Evolutionary conservation across 208 protist species (phyloP).

Genomic region (Trichomonas tenax): DNA sequence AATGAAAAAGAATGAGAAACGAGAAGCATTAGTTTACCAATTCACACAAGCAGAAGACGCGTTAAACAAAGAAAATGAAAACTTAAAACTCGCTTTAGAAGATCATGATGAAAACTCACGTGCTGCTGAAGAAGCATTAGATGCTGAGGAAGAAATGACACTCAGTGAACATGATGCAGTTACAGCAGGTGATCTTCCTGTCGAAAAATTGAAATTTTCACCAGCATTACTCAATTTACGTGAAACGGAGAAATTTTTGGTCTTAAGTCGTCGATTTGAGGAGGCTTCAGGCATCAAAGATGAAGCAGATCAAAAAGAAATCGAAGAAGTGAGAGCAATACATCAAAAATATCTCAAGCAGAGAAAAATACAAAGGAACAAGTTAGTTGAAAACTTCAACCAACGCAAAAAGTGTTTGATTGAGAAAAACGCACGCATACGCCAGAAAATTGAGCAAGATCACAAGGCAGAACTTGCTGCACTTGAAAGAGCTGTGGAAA

Average conservation of each 20-base stretch:
- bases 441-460: background rate
- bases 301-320: background rate
- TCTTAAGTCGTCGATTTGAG: background rate
- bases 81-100: background rate
- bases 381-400: background rate
- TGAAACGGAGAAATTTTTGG: background rate
- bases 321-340: background rate
- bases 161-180: background rate
- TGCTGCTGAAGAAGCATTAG: background rate
- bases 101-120: background rate
- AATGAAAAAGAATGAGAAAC: background rate
- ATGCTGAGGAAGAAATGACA: background rate
- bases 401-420: background rate
- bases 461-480: background rate
- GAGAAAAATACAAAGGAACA: background rate
- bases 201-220: background rate
- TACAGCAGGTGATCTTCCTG: background rate
- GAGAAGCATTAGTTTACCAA: background rate
- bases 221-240: background rate
- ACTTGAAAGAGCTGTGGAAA: background rate
- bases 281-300: background rate
- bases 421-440: background rate
- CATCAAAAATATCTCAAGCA: background rate
- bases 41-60: background rate
- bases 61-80: background rate